Evolutionary conservation across 306 rosid species (phyloP).

Genomic region (barrel medic (Medicago truncatula)): DNA sequence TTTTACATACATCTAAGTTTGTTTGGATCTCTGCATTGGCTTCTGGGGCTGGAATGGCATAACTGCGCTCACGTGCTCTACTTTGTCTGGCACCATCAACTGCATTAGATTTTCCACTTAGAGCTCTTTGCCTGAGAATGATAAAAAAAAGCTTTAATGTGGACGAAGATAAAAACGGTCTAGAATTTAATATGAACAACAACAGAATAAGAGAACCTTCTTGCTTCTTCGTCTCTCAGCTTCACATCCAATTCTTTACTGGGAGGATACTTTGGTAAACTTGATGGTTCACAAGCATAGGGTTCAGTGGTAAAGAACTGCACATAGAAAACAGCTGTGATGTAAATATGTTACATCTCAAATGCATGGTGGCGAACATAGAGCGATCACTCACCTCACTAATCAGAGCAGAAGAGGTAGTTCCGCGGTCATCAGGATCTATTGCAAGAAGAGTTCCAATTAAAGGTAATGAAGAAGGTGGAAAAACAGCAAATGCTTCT

Average conservation of each 20-base stretch:
- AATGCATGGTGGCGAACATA: neutral
- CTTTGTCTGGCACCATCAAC: neutral
- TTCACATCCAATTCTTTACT: neutral
- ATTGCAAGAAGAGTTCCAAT: slow-evolving; percentile 81
- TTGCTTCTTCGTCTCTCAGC: slow-evolving; percentile 6
- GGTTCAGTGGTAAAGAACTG: slow-evolving; percentile 1
- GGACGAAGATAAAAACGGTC: neutral
- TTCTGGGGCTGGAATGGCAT: neutral
- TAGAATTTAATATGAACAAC: neutral
- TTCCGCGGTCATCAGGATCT: slow-evolving; percentile 4
- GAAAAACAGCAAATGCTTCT: slow-evolving; percentile 78
- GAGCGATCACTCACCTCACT: neutral
- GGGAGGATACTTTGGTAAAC: slow-evolving; percentile 1
- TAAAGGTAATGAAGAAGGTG: slow-evolving; percentile 72
- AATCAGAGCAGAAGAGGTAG: neutral
- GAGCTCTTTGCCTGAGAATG: slow-evolving; percentile 1
- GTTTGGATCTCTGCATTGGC: slow-evolving; percentile 9
- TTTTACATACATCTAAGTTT: neutral
- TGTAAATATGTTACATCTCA: neutral
- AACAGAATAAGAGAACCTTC: neutral
- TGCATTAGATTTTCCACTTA: neutral
- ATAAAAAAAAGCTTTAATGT: neutral
- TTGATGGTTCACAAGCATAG: neutral
- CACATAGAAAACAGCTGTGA: neutral
- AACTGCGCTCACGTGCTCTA: neutral